Conservation (phyloP, 108 stramenopile genomes). For the Phaeodactylum tricornutum region DNA sequence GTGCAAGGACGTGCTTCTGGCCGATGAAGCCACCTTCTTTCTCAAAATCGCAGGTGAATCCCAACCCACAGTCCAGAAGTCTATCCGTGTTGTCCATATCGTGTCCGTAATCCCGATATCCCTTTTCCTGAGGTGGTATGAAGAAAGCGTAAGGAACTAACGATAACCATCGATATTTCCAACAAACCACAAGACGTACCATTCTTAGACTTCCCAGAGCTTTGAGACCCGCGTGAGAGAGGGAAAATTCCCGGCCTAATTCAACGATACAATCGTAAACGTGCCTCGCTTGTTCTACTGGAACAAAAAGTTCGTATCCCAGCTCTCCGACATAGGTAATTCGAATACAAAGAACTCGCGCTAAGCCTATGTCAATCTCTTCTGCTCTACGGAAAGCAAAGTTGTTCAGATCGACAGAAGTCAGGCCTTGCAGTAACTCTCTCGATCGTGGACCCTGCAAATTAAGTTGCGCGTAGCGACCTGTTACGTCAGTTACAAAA, state of each 20-base stretch:
- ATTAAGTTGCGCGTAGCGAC: constrained; percentile 49
- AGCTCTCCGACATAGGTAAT: constrained; percentile 81
- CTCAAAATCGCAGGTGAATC: constrained; percentile 61
- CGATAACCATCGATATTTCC: not conserved
- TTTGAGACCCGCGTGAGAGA: constrained; percentile 48
- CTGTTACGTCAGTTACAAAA: constrained; percentile 45
- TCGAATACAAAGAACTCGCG: constrained; percentile 28
- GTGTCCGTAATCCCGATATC: constrained; percentile 77
- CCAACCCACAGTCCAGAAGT: constrained; percentile 48
- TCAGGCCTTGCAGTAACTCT: constrained; percentile 39
- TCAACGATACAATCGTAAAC: constrained; percentile 47
- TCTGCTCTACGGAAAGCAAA: constrained; percentile 32
- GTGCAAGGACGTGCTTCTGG: constrained; percentile 24
- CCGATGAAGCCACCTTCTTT: constrained; percentile 62
- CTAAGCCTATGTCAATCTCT: constrained; percentile 47
- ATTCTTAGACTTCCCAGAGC: constrained; percentile 58
- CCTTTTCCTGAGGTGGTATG: constrained; percentile 65
- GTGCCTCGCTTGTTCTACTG: constrained; percentile 40
- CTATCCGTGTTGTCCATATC: constrained; percentile 77
- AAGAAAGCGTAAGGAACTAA: too few species aligned
- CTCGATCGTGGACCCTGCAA: constrained; percentile 62
- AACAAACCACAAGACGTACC: constrained; percentile 6
- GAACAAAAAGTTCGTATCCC: constrained; percentile 70
- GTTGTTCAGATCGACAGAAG: constrained; percentile 22
- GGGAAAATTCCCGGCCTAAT: constrained; percentile 20